Evolutionary conservation across 1,284 basidiomycete genomes (phyloP), one percentile per base, ranked within the genome.

Genomic region (Puccinia sorghi): DNA sequence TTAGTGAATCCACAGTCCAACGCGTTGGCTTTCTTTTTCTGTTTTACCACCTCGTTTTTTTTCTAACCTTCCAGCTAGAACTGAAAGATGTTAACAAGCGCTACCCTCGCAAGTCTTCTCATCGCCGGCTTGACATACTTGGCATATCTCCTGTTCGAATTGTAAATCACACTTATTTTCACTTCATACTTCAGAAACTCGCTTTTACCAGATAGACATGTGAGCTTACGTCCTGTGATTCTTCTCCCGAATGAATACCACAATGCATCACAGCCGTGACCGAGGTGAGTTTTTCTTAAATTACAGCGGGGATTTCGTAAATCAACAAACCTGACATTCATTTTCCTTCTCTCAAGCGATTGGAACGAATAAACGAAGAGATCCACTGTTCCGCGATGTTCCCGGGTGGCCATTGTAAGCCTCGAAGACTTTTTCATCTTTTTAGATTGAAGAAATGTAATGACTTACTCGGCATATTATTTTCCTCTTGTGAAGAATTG

Each of bases 351-450:
- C 20, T 66, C n/a, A 66, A 66, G 63, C 63, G 12, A 66, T 66
- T 48, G 63, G 63, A 7, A 66, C 63, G 22, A 43, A 32, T 39
- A 66, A 66, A 66, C 39, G 43, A 11, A 66, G 43, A 27, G 63
- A 66, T 46, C 63, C 43, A 9, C 20, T 48, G n/a, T 66, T 22
- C 25, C 32, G 7, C 20, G 63, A 66, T 20, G 37, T 66, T 22
- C 63, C 63, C 6, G 63, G 63, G 43, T 46, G 63, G 63, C 63
- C 63, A 46, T 46, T 66, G 63, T 66, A 48, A 39, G 63, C 43
- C 43, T 43, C n/a, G 32, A n/a, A 8, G 11, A 22, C 12, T 66
- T 43, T 48, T 27, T 32, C 17, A 43, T 32, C 20, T 15, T 17
- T 32, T 37, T 27, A 37, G 15, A 25, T 27, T 39, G 6, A 37